A percentile compares a stretch with the other conserved stretches of the same genome.
phyloP scores from a whole-genome alignment of 345 rosid species.

The Iberis pinnata region DNA sequence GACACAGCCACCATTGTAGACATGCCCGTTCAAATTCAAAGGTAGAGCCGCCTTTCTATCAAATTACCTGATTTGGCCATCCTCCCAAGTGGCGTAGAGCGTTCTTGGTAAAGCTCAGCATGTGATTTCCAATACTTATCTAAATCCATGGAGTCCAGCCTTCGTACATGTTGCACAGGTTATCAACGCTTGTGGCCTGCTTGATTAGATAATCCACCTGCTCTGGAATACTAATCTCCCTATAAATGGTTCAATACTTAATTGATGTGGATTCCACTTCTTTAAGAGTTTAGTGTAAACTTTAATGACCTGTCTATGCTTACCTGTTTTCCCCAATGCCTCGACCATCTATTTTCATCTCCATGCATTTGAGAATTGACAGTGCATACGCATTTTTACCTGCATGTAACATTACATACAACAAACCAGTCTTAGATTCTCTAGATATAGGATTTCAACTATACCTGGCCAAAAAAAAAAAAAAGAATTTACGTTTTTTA shows the following conservation, averaged over 20 bases:
- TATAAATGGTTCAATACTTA: no score
- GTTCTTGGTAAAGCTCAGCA: constrained; percentile 12
- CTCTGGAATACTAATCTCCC: constrained; percentile 62
- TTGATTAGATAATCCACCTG: constrained; percentile 83
- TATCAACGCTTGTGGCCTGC: constrained; percentile 76
- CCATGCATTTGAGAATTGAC: constrained; percentile 65
- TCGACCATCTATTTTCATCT: constrained; percentile 78
- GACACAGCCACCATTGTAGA: constrained; percentile 8
- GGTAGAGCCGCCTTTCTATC: constrained; percentile 10
- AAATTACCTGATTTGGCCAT: constrained; percentile 9
- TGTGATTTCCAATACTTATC: constrained; percentile 4
- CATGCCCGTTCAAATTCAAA: constrained; percentile 5
- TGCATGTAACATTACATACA: constrained; percentile 24
- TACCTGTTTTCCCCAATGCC: constrained; percentile 65
- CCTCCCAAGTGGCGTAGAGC: not conserved
- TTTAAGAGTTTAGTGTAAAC: constrained; percentile 4
- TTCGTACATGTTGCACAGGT: constrained; percentile 97
- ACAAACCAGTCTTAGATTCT: constrained; percentile 10
- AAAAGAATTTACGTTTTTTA: not conserved
- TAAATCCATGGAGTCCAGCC: constrained; percentile 99
- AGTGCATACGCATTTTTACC: constrained; percentile 84
- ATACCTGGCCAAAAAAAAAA: no score
- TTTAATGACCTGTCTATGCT: not conserved
- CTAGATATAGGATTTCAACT: not conserved
- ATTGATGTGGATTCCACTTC: no score